These are phyloP conservation scores for Aspergillus floridensis DNA, from an alignment of 2,329 filamentous ascomycete species.

Conservation along the genomic window DNA sequence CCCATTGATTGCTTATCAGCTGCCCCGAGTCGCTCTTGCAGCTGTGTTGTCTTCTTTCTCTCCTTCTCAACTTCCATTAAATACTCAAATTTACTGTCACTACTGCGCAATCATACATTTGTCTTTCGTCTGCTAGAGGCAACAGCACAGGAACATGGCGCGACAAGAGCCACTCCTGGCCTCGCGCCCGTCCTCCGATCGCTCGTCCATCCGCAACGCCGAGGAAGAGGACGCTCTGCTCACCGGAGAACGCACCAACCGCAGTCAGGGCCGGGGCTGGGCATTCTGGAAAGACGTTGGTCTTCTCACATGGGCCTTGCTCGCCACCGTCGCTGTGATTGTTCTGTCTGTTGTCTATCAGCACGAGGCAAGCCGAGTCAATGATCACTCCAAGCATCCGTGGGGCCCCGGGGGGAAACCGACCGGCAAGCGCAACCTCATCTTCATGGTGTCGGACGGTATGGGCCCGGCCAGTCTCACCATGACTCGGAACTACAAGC, in stretches of 20 bases:
- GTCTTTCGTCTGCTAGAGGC: background rate
- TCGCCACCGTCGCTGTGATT: conserved; percentile 76
- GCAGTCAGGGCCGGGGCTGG: conserved; percentile 44
- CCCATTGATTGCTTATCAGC: background rate
- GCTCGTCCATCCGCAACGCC: conserved; percentile 54
- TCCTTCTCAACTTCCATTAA: background rate
- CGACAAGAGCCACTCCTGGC: conserved; percentile 54
- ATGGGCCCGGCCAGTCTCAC: conserved; percentile 94
- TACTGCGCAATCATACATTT: background rate
- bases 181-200: conserved; percentile 55
- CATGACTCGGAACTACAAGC: conserved; percentile 81
- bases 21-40: background rate
- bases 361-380: conserved; percentile 52
- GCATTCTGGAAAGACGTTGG: conserved; percentile 69
- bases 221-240: conserved; percentile 64
- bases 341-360: conserved; percentile 80
- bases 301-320: conserved; percentile 76
- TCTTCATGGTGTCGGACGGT: conserved; percentile 99
- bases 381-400: conserved; percentile 26
- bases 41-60: background rate
- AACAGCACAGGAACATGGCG: conserved; percentile 26
- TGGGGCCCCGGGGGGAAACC: conserved; percentile 45
- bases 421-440: conserved; percentile 78
- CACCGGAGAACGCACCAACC: conserved; percentile 51
- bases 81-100: background rate